These are phyloP conservation scores for Neurospora discreta DNA, from an alignment of 495 filamentous ascomycete genomes.

Conservation along the genomic window DNA sequence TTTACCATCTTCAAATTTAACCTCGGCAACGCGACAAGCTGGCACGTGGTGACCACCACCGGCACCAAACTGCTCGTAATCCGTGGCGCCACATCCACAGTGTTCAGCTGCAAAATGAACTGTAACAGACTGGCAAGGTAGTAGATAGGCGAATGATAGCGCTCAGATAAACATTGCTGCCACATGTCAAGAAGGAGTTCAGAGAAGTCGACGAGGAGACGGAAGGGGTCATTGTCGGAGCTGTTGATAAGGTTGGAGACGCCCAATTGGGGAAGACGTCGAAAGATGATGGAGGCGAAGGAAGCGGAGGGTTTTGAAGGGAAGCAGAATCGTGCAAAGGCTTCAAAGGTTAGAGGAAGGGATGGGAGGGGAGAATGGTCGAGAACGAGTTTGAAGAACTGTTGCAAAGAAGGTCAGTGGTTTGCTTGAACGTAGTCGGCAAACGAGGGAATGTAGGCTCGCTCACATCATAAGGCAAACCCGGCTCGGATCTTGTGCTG, in stretches of 20 bases:
- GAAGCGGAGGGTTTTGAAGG: slow-evolving; percentile 28
- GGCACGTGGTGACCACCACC: slow-evolving; percentile 27
- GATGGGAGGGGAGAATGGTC: slow-evolving; percentile 27
- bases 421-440: not conserved
- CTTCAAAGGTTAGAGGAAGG: slow-evolving; percentile 31
- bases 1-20: slow-evolving; percentile 4
- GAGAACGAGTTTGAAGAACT: slow-evolving; percentile 35
- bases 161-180: slow-evolving; percentile 31
- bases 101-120: slow-evolving; percentile 30
- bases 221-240: slow-evolving; percentile 18
- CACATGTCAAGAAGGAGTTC: slow-evolving; percentile 33
- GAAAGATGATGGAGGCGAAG: slow-evolving; percentile 33
- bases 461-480: slow-evolving; percentile 27
- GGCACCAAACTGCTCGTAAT: slow-evolving; percentile 31
- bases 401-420: slow-evolving; percentile 1
- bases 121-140: slow-evolving; percentile 28
- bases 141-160: slow-evolving; percentile 32
- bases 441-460: slow-evolving; percentile 1
- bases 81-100: slow-evolving; percentile 27
- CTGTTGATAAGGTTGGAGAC: slow-evolving; percentile 7
- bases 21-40: slow-evolving; percentile 18
- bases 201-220: slow-evolving; percentile 32
- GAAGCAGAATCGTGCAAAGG: slow-evolving; percentile 28
- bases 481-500: not conserved
- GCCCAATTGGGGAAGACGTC: slow-evolving; percentile 28